phyloP scores from a whole-genome alignment of 805 yeast genomes.

The Lachancea dasiensis region DNA sequence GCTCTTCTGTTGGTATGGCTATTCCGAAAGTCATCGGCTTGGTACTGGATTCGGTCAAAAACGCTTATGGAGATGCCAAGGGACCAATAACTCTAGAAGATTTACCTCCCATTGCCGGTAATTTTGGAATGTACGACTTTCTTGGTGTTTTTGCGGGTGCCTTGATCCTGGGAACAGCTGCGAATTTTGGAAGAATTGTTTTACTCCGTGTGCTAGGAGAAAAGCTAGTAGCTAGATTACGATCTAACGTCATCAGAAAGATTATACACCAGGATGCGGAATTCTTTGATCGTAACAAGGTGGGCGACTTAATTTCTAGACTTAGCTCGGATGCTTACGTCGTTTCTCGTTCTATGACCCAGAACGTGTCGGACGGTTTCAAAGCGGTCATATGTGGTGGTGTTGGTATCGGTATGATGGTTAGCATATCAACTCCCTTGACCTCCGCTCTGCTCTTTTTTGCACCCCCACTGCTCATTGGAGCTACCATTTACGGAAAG shows the following conservation, averaged over 20 bases:
- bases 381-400: slow-evolving; percentile 75
- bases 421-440: slow-evolving; percentile 71
- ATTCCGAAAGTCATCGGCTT: slow-evolving; percentile 53
- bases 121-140: slow-evolving; percentile 56
- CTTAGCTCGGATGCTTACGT: slow-evolving; percentile 85
- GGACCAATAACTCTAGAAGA: slow-evolving; percentile 26
- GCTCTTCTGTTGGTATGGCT: slow-evolving; percentile 47
- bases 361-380: slow-evolving; percentile 86
- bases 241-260: slow-evolving; percentile 70
- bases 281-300: slow-evolving; percentile 89
- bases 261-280: slow-evolving; percentile 85
- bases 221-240: slow-evolving; percentile 72
- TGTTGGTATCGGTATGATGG: slow-evolving; percentile 88
- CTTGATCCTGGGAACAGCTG: slow-evolving; percentile 58
- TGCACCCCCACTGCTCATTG: slow-evolving; percentile 73
- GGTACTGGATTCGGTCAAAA: slow-evolving; percentile 45
- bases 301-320: slow-evolving; percentile 90
- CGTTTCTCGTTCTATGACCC: slow-evolving; percentile 82
- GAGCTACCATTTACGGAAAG: slow-evolving; percentile 79
- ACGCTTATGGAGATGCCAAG: slow-evolving; percentile 20
- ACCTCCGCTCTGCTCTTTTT: slow-evolving; percentile 74
- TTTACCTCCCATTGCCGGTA: slow-evolving; percentile 37
- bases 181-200: slow-evolving; percentile 68
- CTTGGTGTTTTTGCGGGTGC: slow-evolving; percentile 51
- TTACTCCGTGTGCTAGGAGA: slow-evolving; percentile 61